These are phyloP conservation scores for Hypoxylon sp. DNA, from an alignment of 2,329 filamentous ascomycete genomes.

Conservation along the genomic window DNA sequence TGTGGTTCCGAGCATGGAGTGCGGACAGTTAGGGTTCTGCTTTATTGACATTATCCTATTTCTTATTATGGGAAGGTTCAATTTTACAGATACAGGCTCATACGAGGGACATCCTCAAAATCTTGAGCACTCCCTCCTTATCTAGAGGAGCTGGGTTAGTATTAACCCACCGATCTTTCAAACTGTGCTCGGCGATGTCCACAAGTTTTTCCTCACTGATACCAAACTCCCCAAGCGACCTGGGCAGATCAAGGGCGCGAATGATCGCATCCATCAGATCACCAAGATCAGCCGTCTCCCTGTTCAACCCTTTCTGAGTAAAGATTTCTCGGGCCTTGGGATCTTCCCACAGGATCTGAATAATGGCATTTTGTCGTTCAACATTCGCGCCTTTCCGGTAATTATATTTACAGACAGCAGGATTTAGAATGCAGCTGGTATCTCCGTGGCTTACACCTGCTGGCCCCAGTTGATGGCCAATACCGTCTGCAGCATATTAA, in stretches of 20 bases:
- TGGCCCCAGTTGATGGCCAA: constrained; percentile 68
- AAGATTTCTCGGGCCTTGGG: constrained; percentile 54
- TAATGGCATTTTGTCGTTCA: constrained; percentile 59
- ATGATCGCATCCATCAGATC: constrained; percentile 68
- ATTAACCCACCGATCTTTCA: constrained; percentile 65
- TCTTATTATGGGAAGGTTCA: constrained; percentile 5
- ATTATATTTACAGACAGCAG: constrained; percentile 71
- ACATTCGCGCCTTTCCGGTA: constrained; percentile 56
- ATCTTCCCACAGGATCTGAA: constrained; percentile 59
- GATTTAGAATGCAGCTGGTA: constrained; percentile 70
- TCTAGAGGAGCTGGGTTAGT: constrained; percentile 67
- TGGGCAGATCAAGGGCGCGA: constrained; percentile 67
- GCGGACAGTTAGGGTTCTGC: constrained; percentile 21
- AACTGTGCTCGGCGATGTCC: constrained; percentile 62
- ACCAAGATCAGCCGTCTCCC: constrained; percentile 60
- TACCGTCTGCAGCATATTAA: constrained; percentile 56
- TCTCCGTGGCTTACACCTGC: constrained; percentile 72
- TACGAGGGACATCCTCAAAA: constrained; percentile 57
- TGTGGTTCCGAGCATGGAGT: constrained; percentile 32
- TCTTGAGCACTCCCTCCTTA: constrained; percentile 66
- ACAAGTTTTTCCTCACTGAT: constrained; percentile 65
- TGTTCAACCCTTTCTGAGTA: constrained; percentile 44
- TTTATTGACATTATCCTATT: constrained; percentile 32
- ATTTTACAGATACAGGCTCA: constrained; percentile 35
- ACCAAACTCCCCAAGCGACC: constrained; percentile 65